Evolutionary conservation across 768 basidiomycete species (phyloP), one percentile per base, ranked within the genome.

Genomic region (Rubroboletus pulcherrimus): DNA sequence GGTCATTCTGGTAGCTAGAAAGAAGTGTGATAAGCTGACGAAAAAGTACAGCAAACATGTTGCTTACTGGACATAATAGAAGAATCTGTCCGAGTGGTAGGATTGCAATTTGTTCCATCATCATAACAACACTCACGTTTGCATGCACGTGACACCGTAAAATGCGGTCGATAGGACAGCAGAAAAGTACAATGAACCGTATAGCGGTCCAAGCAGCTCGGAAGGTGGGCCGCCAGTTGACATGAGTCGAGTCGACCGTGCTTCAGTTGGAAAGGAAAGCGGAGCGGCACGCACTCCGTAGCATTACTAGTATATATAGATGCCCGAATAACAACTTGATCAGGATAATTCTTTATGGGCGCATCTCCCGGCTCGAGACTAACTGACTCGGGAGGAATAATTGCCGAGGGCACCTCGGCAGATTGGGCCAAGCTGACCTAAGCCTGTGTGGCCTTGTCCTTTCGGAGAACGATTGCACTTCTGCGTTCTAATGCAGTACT

Each of bases 1-100:
- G 42, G 43, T 64, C 62, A 1, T n/a, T 39, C 9, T 3, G 49
- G 9, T 64, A 63, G 11, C 62, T 63, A 17, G 21, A 26, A 17
- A 17, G 6, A 31, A 41, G 12, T 0, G 2, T 8, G 4, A 4
- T 38, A 24, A 31, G 11, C 9, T 4, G 11, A 40, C 9, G 34
- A 40, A 26, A 9, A 24, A 10, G 17, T 4, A 4, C 4, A 24
- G 15, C 17, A 29, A 31, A 12, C 14, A 6, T 26, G 10, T 11
- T 4, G 3, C 56, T 3, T 38, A 62, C 61, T 54, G 49, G 11
- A 51, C n/a, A 24, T 38, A 60, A 40, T 60, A 61, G 4, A 45
- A 55, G 42, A 55, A 61, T 34, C 60, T 61, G 24, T 17, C 9
- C 9, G 19, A 5, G 14, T 37, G 33, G 12, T 14, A n/a, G 24